phyloP scores from a whole-genome alignment of 371 early-diverging fungal species.

The Lichtheimia hyalospora region DNA sequence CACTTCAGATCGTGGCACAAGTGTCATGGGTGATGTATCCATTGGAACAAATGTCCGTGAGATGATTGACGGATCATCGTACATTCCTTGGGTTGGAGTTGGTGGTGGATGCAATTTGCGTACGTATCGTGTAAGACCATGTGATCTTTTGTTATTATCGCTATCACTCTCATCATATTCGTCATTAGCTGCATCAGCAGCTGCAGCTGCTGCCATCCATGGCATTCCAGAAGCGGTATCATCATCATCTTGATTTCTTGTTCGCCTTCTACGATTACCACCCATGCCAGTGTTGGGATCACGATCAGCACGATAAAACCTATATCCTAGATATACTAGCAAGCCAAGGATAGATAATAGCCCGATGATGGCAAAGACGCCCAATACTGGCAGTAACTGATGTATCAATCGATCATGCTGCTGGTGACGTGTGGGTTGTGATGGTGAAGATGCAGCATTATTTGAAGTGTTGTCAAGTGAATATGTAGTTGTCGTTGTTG shows the following conservation, averaged over 20 bases:
- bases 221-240: neutral
- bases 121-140: neutral
- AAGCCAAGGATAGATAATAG: conserved; percentile 18
- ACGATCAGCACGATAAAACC: conserved; percentile 18
- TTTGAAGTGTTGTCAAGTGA: neutral
- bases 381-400: conserved; percentile 26
- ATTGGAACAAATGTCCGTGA: conserved; percentile 32
- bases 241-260: neutral
- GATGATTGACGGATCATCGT: neutral
- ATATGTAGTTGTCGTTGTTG: conserved; percentile 7
- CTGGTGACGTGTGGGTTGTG: no score
- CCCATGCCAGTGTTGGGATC: conserved; percentile 3
- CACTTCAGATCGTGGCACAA: conserved; percentile 38
- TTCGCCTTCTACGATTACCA: neutral
- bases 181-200: neutral
- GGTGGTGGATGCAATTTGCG: conserved; percentile 7
- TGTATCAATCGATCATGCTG: conserved; percentile 8
- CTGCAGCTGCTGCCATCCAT: conserved; percentile 1
- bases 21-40: conserved; percentile 28
- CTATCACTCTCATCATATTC: no score
- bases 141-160: neutral
- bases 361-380: conserved; percentile 40
- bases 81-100: no score
- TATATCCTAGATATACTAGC: conserved; percentile 25
- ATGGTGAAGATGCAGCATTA: neutral